These are phyloP conservation scores for Saccharum hybrid DNA, from an alignment of 202 grass and related monocot genomes.

Conservation along the genomic window DNA sequence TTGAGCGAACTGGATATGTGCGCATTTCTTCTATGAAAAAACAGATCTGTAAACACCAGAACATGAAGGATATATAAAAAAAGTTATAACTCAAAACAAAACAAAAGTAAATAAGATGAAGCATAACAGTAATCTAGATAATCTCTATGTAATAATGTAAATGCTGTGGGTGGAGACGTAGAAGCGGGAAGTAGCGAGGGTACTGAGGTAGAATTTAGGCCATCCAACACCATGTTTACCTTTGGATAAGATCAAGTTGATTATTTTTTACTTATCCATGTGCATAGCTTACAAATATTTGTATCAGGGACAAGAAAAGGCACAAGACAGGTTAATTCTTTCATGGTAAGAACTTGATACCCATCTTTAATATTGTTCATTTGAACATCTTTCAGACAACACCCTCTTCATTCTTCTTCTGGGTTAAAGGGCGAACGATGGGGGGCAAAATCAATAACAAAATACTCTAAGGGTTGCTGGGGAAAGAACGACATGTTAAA, in stretches of 20 bases:
- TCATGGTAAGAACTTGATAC: too few species aligned
- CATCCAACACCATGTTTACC: neutral
- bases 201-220: neutral
- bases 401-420: too few species aligned
- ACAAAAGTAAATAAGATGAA: neutral
- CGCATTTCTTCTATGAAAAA: slow-evolving; percentile 60
- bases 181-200: too few species aligned
- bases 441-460: too few species aligned
- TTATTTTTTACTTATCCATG: neutral
- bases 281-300: neutral
- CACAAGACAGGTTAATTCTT: neutral
- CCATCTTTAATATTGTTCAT: too few species aligned
- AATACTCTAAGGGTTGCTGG: too few species aligned
- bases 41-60: slow-evolving; percentile 51
- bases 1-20: slow-evolving; percentile 60
- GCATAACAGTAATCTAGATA: neutral
- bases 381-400: too few species aligned
- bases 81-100: neutral
- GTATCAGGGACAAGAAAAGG: neutral
- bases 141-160: neutral
- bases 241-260: neutral
- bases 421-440: too few species aligned
- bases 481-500: too few species aligned
- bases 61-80: slow-evolving; percentile 7
- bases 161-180: too few species aligned